phyloP scores from a whole-genome alignment of 768 basidiomycete genomes.

The Lactarius akahatsu region DNA sequence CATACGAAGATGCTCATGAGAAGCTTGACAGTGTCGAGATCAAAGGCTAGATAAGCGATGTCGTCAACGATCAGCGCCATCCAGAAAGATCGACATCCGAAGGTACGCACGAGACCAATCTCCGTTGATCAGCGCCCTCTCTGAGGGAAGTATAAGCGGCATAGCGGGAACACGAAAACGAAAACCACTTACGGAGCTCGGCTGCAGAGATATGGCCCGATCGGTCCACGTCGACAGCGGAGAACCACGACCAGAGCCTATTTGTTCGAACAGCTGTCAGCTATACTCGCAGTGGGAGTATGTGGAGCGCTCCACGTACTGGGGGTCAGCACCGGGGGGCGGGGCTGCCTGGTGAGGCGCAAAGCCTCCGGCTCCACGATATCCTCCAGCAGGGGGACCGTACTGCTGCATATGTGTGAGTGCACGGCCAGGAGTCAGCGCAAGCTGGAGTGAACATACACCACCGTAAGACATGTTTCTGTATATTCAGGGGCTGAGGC shows the following conservation, averaged over 20 bases:
- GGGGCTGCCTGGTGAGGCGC: conserved; percentile 42
- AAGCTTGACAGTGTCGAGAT: conserved; percentile 83
- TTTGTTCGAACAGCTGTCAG: background rate
- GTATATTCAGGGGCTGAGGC: background rate
- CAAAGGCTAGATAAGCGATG: conserved; percentile 54
- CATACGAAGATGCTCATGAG: conserved; percentile 80
- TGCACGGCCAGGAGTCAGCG: background rate
- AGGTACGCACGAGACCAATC: conserved; percentile 71
- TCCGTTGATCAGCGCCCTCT: conserved; percentile 53
- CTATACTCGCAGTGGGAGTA: background rate
- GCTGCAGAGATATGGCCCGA: conserved; percentile 62
- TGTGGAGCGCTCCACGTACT: conserved; percentile 46
- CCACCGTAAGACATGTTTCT: conserved; percentile 25
- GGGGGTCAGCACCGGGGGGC: conserved; percentile 71
- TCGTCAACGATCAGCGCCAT: background rate
- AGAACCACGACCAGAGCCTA: conserved; percentile 76
- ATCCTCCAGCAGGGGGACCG: conserved; percentile 16
- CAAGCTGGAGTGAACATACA: conserved; percentile 2
- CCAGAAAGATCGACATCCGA: background rate
- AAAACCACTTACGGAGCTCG: conserved; percentile 60
- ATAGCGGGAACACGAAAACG: conserved; percentile 27
- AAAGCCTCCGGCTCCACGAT: conserved; percentile 39
- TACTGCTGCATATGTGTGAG: background rate
- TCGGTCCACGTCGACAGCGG: conserved; percentile 63
- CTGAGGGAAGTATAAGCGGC: conserved; percentile 31